These are phyloP conservation scores for Plasmodium knowlesi DNA, from an alignment of 169 alveolate species.

Conservation along the genomic window DNA sequence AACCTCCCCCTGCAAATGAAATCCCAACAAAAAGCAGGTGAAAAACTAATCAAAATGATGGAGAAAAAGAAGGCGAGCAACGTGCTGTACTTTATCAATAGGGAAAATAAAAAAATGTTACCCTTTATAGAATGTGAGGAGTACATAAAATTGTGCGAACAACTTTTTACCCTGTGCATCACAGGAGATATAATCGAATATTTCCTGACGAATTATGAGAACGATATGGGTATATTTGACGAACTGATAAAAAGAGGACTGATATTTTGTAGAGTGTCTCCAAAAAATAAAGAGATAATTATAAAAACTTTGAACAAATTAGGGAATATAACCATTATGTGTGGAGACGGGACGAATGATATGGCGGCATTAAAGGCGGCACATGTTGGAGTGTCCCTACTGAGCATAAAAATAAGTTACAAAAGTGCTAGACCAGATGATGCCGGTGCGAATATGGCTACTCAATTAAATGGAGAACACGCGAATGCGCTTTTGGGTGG, in stretches of 20 bases:
- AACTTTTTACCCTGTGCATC: constrained; percentile 65
- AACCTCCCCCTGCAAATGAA: background rate
- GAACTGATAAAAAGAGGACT: constrained; percentile 37
- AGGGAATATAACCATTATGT: constrained; percentile 93
- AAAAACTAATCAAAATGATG: constrained; percentile 15
- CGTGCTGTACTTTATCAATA: constrained; percentile 29
- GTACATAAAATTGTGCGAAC: constrained; percentile 7
- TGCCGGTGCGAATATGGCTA: constrained; percentile 63
- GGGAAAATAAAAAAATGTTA: constrained; percentile 72
- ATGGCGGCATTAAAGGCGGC: constrained; percentile 99
- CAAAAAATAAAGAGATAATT: constrained; percentile 93
- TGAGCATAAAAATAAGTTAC: constrained; percentile 85
- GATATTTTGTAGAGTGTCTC: constrained; percentile 97
- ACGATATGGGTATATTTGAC: constrained; percentile 22
- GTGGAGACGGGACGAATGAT: constrained; percentile 99
- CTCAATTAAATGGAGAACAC: constrained; percentile 33
- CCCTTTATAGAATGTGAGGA: constrained; percentile 68
- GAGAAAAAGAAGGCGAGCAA: background rate
- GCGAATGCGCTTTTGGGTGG: background rate
- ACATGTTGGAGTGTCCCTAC: constrained; percentile 96
- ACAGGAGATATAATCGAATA: constrained; percentile 82
- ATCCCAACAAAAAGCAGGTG: background rate
- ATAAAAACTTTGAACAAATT: constrained; percentile 85
- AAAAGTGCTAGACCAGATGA: constrained; percentile 64
- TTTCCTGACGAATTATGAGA: constrained; percentile 73